Evolutionary conservation across 1,284 basidiomycete species (phyloP).

Genomic region (Spongispora temasekensis): DNA sequence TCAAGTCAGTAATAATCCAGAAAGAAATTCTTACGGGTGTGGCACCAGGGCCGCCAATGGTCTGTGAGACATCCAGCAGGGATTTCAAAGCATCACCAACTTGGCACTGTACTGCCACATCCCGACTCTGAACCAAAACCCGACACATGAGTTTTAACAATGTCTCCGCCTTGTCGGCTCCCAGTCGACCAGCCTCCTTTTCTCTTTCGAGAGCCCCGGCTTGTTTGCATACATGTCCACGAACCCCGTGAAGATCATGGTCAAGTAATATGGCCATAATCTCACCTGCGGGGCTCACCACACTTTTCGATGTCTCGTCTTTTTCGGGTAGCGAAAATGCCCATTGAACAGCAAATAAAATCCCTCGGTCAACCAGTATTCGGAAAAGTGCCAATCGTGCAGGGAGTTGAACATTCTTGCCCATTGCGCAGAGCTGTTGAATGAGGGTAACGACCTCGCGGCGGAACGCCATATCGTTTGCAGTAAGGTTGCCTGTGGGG

Average conservation of each 20-base stretch:
- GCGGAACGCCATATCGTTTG: slow-evolving; percentile 53
- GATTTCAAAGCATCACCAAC: slow-evolving; percentile 88
- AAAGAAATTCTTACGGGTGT: slow-evolving; percentile 34
- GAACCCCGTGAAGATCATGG: slow-evolving; percentile 87
- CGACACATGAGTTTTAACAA: slow-evolving; percentile 76
- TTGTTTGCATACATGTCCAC: slow-evolving; percentile 83
- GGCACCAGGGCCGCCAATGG: slow-evolving; percentile 40
- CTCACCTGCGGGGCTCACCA: slow-evolving; percentile 83
- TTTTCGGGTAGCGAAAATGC: slow-evolving; percentile 63
- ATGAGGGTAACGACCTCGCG: slow-evolving; percentile 83
- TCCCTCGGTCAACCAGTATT: slow-evolving; percentile 83
- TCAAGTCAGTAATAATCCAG: not conserved
- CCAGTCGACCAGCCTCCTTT: slow-evolving; percentile 52
- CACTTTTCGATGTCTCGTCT: slow-evolving; percentile 43
- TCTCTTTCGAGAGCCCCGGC: slow-evolving; percentile 66
- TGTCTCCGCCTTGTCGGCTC: slow-evolving; percentile 68
- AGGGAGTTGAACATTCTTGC: slow-evolving; percentile 93
- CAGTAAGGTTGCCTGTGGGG: slow-evolving; percentile 50
- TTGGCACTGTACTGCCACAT: slow-evolving; percentile 89
- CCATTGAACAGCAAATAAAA: slow-evolving; percentile 93
- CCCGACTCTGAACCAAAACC: slow-evolving; percentile 76
- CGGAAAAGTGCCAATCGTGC: slow-evolving; percentile 89
- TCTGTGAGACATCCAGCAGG: slow-evolving; percentile 74
- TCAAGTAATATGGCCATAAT: slow-evolving; percentile 88
- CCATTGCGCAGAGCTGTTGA: slow-evolving; percentile 93